phyloP scores from a whole-genome alignment of 2,329 filamentous ascomycete species.

The Teratosphaeria destructans region DNA sequence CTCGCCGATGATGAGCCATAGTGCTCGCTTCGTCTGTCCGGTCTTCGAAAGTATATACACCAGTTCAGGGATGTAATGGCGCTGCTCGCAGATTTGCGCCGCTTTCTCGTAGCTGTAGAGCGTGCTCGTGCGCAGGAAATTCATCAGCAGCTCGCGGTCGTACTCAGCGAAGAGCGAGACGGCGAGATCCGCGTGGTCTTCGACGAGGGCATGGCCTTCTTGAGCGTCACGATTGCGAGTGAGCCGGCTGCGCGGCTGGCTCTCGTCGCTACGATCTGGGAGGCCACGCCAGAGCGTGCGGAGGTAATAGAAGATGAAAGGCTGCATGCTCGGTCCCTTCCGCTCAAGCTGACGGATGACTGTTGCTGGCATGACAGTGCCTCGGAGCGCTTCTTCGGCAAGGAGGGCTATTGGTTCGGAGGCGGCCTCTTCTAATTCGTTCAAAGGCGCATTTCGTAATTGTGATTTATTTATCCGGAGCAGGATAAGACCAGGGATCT shows the following conservation, averaged over 20 bases:
- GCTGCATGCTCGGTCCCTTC: slow-evolving; percentile 46
- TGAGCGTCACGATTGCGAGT: slow-evolving; percentile 28
- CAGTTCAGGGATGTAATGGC: slow-evolving; percentile 80
- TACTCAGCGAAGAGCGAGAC: slow-evolving; percentile 79
- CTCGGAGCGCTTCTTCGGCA: slow-evolving; percentile 82
- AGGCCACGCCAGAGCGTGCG: slow-evolving; percentile 75
- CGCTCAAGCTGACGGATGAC: slow-evolving; percentile 70
- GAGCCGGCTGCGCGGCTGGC: slow-evolving; percentile 2
- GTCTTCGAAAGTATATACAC: slow-evolving; percentile 94
- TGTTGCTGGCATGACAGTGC: slow-evolving; percentile 65
- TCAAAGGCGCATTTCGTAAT: slow-evolving; percentile 42
- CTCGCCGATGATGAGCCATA: slow-evolving; percentile 90
- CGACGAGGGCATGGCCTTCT: slow-evolving; percentile 57
- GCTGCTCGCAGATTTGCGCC: slow-evolving; percentile 65
- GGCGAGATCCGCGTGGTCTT: slow-evolving; percentile 77
- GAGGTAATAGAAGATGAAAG: slow-evolving; percentile 89
- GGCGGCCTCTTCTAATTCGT: slow-evolving; percentile 69
- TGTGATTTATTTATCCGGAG: slow-evolving; percentile 70
- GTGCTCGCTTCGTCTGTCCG: slow-evolving; percentile 80
- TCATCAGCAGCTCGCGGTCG: slow-evolving; percentile 69
- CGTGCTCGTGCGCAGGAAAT: slow-evolving; percentile 70
- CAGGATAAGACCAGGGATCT: slow-evolving; percentile 80
- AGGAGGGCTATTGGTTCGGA: slow-evolving; percentile 76
- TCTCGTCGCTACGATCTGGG: slow-evolving; percentile 30
- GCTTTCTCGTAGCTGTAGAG: slow-evolving; percentile 80